Conservation (phyloP, 371 early-diverging fungal genomes). For the Globomyces sp. region DNA sequence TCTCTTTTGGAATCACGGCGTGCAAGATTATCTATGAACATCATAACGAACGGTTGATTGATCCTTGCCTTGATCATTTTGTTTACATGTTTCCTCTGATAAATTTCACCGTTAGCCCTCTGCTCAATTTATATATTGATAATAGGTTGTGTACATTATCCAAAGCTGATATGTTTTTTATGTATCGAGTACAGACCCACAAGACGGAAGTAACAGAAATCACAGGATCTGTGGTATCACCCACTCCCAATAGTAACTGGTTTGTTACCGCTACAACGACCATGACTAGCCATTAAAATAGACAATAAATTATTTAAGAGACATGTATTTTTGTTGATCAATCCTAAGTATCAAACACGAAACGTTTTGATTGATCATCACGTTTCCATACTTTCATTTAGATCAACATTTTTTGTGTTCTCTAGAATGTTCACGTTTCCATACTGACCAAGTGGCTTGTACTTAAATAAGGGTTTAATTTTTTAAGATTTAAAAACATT, state of each 20-base stretch:
- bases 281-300: too few relatives aligned
- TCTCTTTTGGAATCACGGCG: neutral
- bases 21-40: slow-evolving; percentile 3
- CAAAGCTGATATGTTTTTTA: too few relatives aligned
- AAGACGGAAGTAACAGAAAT: neutral
- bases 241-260: too few relatives aligned
- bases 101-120: neutral
- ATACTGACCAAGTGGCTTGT: neutral
- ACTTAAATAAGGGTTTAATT: too few relatives aligned
- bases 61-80: neutral
- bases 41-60: neutral
- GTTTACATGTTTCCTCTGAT: neutral
- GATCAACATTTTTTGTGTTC: neutral
- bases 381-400: neutral
- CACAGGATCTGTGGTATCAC: neutral
- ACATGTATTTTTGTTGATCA: too few relatives aligned
- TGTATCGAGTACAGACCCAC: neutral
- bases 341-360: too few relatives aligned
- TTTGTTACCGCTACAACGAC: too few relatives aligned
- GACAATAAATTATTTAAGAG: too few relatives aligned
- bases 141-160: neutral
- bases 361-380: neutral
- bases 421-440: neutral
- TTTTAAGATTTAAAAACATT: too few relatives aligned
- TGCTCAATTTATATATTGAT: slow-evolving; percentile 3